Conservation (phyloP, 305 asterid genomes). For the Fraxinus angustifolia region DNA sequence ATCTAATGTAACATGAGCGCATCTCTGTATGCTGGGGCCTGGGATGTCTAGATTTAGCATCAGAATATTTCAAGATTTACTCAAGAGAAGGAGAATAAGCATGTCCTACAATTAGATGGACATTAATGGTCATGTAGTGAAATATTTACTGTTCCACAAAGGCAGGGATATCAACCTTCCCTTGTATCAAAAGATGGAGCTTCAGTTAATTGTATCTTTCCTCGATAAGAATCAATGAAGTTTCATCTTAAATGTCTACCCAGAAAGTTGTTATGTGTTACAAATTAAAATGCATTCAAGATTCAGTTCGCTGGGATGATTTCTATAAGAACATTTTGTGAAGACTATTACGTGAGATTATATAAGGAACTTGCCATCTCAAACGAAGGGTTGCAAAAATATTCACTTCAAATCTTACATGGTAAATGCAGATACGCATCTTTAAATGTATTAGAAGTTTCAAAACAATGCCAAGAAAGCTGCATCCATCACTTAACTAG, state of each 20-base stretch:
- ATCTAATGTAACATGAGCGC: not conserved
- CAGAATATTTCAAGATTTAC: not conserved
- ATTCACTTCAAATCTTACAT: not conserved
- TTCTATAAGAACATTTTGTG: not conserved
- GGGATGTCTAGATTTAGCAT: not conserved
- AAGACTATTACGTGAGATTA: not conserved
- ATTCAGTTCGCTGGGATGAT: not conserved
- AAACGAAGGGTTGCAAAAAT: not conserved
- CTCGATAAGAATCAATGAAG: not conserved
- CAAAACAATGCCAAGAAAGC: not conserved
- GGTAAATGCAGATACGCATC: not conserved
- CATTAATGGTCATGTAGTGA: not conserved
- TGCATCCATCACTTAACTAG: not conserved
- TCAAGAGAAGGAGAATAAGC: not conserved
- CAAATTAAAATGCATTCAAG: not conserved
- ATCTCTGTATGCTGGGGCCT: not conserved
- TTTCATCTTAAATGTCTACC: not conserved
- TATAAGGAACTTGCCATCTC: not conserved
- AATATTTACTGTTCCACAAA: not conserved
- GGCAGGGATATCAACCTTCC: not conserved
- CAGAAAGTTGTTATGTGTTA: not conserved
- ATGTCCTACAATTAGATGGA: not conserved
- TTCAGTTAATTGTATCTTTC: not conserved
- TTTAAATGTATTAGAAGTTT: not conserved
- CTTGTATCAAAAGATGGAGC: not conserved